phyloP scores from a whole-genome alignment of 2,329 filamentous ascomycete species.

The Colletotrichum godetiae region DNA sequence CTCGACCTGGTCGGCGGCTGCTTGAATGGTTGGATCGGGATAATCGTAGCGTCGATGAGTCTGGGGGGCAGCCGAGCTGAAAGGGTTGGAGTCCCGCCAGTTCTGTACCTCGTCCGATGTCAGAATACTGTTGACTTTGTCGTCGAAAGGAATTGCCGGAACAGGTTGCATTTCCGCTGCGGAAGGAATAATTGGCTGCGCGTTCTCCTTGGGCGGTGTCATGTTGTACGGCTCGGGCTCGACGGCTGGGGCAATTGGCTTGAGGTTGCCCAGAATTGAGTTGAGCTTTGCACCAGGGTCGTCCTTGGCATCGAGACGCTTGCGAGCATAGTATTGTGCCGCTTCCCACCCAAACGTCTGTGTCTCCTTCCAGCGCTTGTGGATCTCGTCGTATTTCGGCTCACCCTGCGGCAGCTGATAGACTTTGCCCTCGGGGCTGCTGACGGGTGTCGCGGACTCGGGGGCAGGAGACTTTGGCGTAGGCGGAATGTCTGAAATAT shows the following conservation, averaged over 20 bases:
- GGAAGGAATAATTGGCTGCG: conserved; percentile 42
- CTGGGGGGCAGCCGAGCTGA: conserved; percentile 44
- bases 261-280: conserved; percentile 48
- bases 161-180: conserved; percentile 46
- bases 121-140: conserved; percentile 56
- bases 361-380: conserved; percentile 60
- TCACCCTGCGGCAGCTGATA: conserved; percentile 52
- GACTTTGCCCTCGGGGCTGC: conserved; percentile 41
- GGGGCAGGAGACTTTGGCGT: conserved; percentile 65
- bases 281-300: conserved; percentile 51
- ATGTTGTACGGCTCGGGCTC: conserved; percentile 35
- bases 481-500: conserved; percentile 64
- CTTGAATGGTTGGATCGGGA: conserved; percentile 54
- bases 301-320: conserved; percentile 54
- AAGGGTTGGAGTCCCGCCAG: conserved; percentile 56
- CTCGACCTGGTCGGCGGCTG: conserved; percentile 56
- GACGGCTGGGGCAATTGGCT: conserved; percentile 29
- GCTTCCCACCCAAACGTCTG: conserved; percentile 55
- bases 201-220: conserved; percentile 31
- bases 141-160: conserved; percentile 48
- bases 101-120: conserved; percentile 54
- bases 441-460: conserved; percentile 42
- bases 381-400: conserved; percentile 59
- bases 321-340: conserved; percentile 55
- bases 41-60: conserved; percentile 51